Evolutionary conservation across 2,329 filamentous ascomycete genomes (phyloP).

Genomic region (Hymenotorrendiella dingleyae): DNA sequence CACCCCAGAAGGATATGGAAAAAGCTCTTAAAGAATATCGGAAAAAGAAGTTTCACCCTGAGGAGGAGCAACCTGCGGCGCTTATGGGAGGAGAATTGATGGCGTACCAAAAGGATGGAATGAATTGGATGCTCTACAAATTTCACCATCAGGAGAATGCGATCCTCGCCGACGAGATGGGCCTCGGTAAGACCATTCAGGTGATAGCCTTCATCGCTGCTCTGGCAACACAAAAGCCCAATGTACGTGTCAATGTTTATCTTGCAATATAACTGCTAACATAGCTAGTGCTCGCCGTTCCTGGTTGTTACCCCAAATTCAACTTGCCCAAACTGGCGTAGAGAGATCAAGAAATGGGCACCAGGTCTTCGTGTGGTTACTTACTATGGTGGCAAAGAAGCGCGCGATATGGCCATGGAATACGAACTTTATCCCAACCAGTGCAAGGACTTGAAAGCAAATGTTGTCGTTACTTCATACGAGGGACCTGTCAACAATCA

Average conservation of each 20-base stretch:
- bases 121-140: constrained; percentile 93
- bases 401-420: constrained; percentile 70
- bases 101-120: constrained; percentile 85
- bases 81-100: constrained; percentile 78
- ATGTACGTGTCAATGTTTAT: constrained; percentile 19
- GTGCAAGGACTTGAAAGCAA: constrained; percentile 67
- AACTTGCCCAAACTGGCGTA: constrained; percentile 95
- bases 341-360: constrained; percentile 92
- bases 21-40: constrained; percentile 65
- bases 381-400: constrained; percentile 73
- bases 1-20: constrained; percentile 54
- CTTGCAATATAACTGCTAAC: constrained; percentile 39
- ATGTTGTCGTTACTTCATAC: constrained; percentile 92
- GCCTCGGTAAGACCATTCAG: constrained; percentile 94
- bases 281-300: constrained; percentile 78
- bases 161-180: constrained; percentile 96
- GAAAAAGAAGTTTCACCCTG: constrained; percentile 59
- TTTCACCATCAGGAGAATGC: constrained; percentile 79
- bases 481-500: constrained; percentile 75
- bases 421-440: constrained; percentile 77
- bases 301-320: constrained; percentile 90
- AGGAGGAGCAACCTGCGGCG: constrained; percentile 65
- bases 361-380: constrained; percentile 83
- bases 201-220: constrained; percentile 76
- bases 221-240: constrained; percentile 58